phyloP scores from a whole-genome alignment of 2,329 filamentous ascomycete genomes.

The Verticillium longisporum region DNA sequence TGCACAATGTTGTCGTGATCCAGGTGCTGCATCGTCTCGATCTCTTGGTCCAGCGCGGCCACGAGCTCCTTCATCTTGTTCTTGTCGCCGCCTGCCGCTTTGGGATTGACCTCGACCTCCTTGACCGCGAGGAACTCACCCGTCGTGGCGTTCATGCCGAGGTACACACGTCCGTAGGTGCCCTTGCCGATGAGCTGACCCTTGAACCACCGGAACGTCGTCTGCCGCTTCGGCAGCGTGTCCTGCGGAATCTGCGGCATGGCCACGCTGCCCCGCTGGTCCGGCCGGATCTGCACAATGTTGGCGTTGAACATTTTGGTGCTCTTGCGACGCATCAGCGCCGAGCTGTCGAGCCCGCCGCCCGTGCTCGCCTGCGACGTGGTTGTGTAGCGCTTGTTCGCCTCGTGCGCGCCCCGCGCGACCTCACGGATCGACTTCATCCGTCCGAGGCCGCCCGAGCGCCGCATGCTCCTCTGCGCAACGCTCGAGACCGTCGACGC shows the following conservation, averaged over 20 bases:
- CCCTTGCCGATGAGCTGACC: conserved; percentile 98
- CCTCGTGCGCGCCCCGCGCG: conserved; percentile 81
- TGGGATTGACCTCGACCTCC: conserved; percentile 94
- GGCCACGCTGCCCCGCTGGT: conserved; percentile 52
- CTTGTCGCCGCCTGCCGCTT: conserved; percentile 76
- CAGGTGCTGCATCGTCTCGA: conserved; percentile 98
- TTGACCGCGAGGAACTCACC: conserved; percentile 98
- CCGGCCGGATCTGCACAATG: conserved; percentile 92
- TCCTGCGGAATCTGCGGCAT: conserved; percentile 47
- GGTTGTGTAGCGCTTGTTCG: conserved; percentile 62
- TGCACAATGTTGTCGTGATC: conserved; percentile 98
- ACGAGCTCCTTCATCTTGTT: conserved; percentile 95
- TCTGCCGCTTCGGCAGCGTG: conserved; percentile 72
- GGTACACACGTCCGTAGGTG: conserved; percentile 95
- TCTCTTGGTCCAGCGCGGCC: conserved; percentile 90
- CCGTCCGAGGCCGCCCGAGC: conserved; percentile 74
- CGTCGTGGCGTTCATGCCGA: conserved; percentile 98
- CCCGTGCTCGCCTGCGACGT: conserved; percentile 31
- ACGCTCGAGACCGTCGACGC: conserved; percentile 44
- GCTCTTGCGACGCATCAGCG: conserved; percentile 83
- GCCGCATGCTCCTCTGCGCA: conserved; percentile 69
- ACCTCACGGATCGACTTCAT: conserved; percentile 99
- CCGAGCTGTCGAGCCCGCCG: conserved; percentile 26
- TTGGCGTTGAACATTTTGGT: conserved; percentile 99
- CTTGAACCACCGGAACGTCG: conserved; percentile 98